These are phyloP conservation scores for Amorphotheca resinae DNA, from an alignment of 495 filamentous ascomycete genomes.

Conservation along the genomic window DNA sequence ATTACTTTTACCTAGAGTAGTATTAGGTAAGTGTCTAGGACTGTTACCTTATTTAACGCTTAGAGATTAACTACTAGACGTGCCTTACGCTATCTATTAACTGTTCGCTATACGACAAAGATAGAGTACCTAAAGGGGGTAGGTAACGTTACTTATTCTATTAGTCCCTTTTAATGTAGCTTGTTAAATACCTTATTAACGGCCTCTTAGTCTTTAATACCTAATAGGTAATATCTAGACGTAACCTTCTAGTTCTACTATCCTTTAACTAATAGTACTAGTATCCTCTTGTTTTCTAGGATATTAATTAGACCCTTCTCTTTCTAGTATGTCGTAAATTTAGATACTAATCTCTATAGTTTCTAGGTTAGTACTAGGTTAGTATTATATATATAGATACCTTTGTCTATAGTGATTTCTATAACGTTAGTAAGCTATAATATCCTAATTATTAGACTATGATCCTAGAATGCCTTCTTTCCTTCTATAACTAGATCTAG, in stretches of 20 bases:
- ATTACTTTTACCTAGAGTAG: neutral
- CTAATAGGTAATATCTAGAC: neutral
- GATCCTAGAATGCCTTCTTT: too few species aligned
- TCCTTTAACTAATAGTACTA: neutral
- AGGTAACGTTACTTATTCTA: neutral
- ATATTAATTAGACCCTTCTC: neutral
- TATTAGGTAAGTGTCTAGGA: conserved; percentile 1
- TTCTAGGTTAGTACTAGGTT: neutral
- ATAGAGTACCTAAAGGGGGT: neutral
- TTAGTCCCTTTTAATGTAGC: neutral
- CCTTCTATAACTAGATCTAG: too few species aligned
- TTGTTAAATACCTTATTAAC: neutral
- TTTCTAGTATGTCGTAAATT: neutral
- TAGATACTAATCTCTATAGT: neutral
- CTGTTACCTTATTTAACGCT: neutral
- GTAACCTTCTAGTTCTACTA: neutral
- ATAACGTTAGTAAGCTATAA: too few species aligned
- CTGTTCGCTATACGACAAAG: neutral
- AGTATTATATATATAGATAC: neutral
- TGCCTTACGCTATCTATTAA: neutral
- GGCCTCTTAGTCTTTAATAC: neutral
- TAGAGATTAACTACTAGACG: too few species aligned
- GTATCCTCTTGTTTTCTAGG: neutral
- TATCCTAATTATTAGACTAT: too few species aligned
- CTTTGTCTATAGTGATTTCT: neutral